Base-by-base conservation (phyloP, 441 rosid species). In the Lepidium campestre region DNA sequence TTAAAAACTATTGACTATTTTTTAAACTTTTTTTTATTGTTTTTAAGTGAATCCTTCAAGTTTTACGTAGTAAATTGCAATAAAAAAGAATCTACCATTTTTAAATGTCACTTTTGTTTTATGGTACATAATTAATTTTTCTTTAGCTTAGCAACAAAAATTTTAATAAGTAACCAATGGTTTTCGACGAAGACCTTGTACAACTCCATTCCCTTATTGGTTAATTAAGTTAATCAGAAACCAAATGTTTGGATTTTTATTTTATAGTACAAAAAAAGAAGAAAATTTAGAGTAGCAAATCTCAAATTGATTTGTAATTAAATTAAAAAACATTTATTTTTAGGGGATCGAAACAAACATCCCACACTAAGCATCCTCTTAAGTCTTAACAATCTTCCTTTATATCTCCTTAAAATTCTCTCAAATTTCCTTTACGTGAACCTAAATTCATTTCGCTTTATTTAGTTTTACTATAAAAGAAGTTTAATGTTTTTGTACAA, bases 401-500 rank as follows among this genome's bases (percentile, higher is more conserved):
- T 71, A 64, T 57, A 57, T 31, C n/a, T 48, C 75, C 71, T 32
- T 41, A 48, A 65, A 64, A 32, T 49, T 20, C 68, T 73, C 67
- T 74, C 61, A 55, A 54, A 36, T 48, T 50, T 68, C 58, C 47
- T 65, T 68, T 44, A 54, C 74, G 65, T 61, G 73, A 67, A 74
- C 53, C 65, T 64, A 68, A 41, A 32, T 34, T 41, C 57, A 27
- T 63, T 71, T 71, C 29, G 6, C 29, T 57, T 47, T 63, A 31
- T 14, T 19, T 47, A 17, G 37, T 7, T 25, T 25, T 25, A 25
- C 29, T 25, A 25, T 6, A 27, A 27, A 27, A 27, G 31, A n/a
- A n/a, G n/a, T n/a, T n/a, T n/a, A n/a, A n/a, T n/a, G n/a, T n/a
- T n/a, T n/a, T n/a, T n/a, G n/a, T n/a, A n/a, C n/a, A n/a, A n/a